Conservation (phyloP, 2,329 filamentous ascomycete species). For the Laburnicola sp. region DNA sequence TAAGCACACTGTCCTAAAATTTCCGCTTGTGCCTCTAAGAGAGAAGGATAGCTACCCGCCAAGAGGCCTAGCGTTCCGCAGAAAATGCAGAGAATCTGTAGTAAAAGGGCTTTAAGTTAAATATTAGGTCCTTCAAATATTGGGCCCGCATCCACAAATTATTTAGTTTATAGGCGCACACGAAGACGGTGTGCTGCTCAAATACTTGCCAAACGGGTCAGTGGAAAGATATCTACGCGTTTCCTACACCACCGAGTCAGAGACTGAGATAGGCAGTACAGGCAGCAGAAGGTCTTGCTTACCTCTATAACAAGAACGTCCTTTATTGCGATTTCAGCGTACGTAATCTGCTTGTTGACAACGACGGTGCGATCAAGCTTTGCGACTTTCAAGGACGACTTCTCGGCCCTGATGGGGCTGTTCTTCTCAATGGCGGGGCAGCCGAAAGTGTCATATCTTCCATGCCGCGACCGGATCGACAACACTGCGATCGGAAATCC, state of each 20-base stretch:
- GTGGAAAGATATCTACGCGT: slow-evolving; percentile 11
- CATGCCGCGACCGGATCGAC: slow-evolving; percentile 12
- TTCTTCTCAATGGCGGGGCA: slow-evolving; percentile 7
- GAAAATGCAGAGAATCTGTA: not conserved
- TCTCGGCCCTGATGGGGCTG: slow-evolving; percentile 5
- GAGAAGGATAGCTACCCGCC: not conserved
- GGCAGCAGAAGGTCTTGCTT: slow-evolving; percentile 15
- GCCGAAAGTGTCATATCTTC: slow-evolving; percentile 24
- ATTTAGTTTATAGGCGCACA: slow-evolving; percentile 14
- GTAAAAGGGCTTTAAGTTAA: slow-evolving; percentile 5
- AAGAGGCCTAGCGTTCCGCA: not conserved
- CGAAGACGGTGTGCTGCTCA: slow-evolving; percentile 14
- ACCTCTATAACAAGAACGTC: slow-evolving; percentile 14
- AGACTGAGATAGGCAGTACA: slow-evolving; percentile 7
- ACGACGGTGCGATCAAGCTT: slow-evolving; percentile 10
- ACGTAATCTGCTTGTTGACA: not conserved
- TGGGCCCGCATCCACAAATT: slow-evolving; percentile 17
- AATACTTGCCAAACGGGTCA: slow-evolving; percentile 14
- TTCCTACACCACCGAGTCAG: not conserved
- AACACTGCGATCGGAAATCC: slow-evolving; percentile 12
- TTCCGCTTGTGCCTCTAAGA: not conserved
- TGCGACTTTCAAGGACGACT: slow-evolving; percentile 21
- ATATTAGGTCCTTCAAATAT: slow-evolving; percentile 1
- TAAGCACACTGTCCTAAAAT: no score
- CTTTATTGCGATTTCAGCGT: slow-evolving; percentile 14